Conservation (phyloP, 768 basidiomycete genomes). For the Pulveroboletus ravenelii region DNA sequence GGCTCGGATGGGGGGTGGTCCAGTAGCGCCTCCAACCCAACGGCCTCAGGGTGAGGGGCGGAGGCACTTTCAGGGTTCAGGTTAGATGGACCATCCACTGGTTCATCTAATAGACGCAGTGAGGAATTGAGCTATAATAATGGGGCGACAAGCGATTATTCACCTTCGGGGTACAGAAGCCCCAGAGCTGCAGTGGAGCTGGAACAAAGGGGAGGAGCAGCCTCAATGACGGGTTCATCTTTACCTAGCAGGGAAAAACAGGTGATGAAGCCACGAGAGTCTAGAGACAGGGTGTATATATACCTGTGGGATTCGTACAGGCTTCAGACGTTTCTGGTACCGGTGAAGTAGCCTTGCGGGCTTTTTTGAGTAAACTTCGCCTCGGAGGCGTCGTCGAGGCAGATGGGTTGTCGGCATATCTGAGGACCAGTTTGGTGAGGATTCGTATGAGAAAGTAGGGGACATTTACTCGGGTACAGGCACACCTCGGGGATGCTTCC, state of each 20-base stretch:
- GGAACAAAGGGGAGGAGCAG: not conserved
- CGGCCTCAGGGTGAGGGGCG: not conserved
- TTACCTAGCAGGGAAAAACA: not conserved
- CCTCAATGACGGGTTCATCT: not conserved
- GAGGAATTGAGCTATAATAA: not conserved
- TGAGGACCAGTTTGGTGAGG: not conserved
- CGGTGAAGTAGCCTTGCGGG: not conserved
- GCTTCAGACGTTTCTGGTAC: not conserved
- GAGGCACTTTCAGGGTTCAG: not conserved
- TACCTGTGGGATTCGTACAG: conserved; percentile 4
- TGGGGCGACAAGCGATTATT: not conserved
- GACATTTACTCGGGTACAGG: conserved; percentile 14
- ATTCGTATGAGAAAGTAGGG: not conserved
- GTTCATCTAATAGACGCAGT: conserved; percentile 5
- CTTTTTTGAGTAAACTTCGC: not conserved
- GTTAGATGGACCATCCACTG: not conserved
- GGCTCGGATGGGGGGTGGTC: not conserved
- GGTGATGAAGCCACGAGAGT: not conserved
- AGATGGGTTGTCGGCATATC: conserved; percentile 1
- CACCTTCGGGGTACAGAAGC: conserved; percentile 12
- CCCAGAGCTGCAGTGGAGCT: conserved; percentile 8
- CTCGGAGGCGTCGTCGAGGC: conserved; percentile 3
- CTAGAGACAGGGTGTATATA: not conserved
- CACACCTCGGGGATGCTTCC: conserved; percentile 25
- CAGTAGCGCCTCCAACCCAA: not conserved